Base-by-base conservation (phyloP, 495 filamentous ascomycete genomes). In the Penicillium lividum region DNA sequence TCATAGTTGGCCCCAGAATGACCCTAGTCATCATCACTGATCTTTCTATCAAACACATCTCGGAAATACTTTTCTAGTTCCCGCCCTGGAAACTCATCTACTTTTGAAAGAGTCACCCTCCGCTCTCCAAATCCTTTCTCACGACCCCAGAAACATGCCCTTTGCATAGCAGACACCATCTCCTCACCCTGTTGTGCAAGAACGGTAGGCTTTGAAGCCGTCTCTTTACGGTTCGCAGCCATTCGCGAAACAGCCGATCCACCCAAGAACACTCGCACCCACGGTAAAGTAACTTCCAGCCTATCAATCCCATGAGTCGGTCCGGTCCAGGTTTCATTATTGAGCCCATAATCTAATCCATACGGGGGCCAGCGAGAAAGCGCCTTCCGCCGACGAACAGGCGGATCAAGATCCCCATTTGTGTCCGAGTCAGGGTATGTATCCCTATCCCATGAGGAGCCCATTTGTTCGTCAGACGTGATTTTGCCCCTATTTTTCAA, bases 311-410 rank as follows among this genome's bases (percentile, higher is more conserved):
- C 65, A 18, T 54, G 50, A 1, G 45, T 53, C 2, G 57, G 61
- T 22, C 63, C 60, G 16, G 57, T 59, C 59, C 63, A 66, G 3
- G 47, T 59, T 0, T 58, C 31, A 0, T 68, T 66, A 43, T 62
- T 63, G 1, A 61, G 42, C 0, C 73, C 71, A 34, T 75, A 72
- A 50, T 76, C 74, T 2, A 76, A 59, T 0, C 76, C 76, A 53
- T 69, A 74, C 2, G 76, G 74, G 16, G 74, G 76, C 76, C 76
- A 78, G 28, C 76, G 64, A 8, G 69, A 72, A 22, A 77, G 58
- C 0, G 70, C 65, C 53, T 75, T 76, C 36, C 73, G 67, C 9
- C 71, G 73, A 6, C 73, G 73, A 16, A 58, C 49, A n/a, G 49
- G 56, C 10, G 31, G 31, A 36, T 59, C 40, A 10, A 31, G 9